Conservation (phyloP, 2,329 filamentous ascomycete species). For the Xylariaceae sp. region DNA sequence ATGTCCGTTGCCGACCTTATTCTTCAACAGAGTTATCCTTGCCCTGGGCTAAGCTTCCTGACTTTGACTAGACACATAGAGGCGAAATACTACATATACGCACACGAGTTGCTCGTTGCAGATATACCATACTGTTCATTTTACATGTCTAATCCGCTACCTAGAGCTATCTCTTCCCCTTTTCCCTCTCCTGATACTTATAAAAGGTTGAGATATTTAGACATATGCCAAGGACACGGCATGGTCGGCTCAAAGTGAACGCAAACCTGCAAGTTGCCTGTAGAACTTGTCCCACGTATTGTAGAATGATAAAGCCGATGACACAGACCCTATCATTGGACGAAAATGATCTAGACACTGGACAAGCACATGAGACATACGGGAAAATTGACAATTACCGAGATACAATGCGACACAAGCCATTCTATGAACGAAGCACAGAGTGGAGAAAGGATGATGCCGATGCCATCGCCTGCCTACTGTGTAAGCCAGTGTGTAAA, state of each 20-base stretch:
- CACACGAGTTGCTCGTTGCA: constrained; percentile 10
- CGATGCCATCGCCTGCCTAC: constrained; percentile 31
- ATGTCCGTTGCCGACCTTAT: constrained; percentile 20
- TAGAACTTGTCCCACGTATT: constrained; percentile 24
- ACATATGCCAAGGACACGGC: constrained; percentile 3
- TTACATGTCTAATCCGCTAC: background rate
- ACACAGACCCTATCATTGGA: constrained; percentile 12
- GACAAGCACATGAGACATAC: constrained; percentile 33
- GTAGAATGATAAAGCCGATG: constrained; percentile 19
- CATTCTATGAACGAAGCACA: constrained; percentile 24
- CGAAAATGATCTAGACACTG: constrained; percentile 22
- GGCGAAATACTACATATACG: constrained; percentile 1
- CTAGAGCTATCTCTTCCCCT: background rate
- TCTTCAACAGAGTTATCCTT: constrained; percentile 1
- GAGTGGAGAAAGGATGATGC: constrained; percentile 23
- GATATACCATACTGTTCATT: background rate
- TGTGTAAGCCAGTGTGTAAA: constrained; percentile 28
- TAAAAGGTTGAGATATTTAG: background rate
- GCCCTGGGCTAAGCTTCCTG: constrained; percentile 15
- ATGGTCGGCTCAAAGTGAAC: constrained; percentile 16
- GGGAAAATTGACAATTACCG: constrained; percentile 37
- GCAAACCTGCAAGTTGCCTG: constrained; percentile 29
- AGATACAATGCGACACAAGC: constrained; percentile 29
- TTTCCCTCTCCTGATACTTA: background rate
- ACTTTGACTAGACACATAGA: background rate